Evolutionary conservation across 257 asterid species (phyloP).

Genomic region (Lithospermum erythrorhizon): DNA sequence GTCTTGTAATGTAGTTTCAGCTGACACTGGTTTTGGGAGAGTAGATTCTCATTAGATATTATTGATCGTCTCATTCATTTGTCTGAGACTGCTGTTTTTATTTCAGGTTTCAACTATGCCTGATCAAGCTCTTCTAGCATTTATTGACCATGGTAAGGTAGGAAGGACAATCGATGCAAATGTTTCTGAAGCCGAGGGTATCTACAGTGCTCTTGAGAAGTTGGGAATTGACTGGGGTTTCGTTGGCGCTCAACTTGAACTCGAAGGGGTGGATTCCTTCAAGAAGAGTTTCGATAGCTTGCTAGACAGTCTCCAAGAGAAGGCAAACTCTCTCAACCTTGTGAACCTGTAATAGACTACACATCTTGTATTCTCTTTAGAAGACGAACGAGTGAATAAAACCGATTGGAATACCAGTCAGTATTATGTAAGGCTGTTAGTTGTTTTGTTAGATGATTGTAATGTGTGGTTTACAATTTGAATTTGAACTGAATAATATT

Average conservation of each 20-base stretch:
- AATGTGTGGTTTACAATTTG: neutral
- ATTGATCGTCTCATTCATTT: neutral
- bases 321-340: slow-evolving; percentile 79
- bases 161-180: slow-evolving; percentile 92
- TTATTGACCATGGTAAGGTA: slow-evolving; percentile 78
- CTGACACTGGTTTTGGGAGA: neutral
- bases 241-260: slow-evolving; percentile 84
- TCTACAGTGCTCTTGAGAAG: slow-evolving; percentile 82
- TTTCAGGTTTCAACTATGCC: slow-evolving; percentile 98
- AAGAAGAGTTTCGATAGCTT: slow-evolving; percentile 94
- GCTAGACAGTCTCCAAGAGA: slow-evolving; percentile 93
- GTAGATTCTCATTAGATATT: neutral
- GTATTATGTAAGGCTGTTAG: neutral
- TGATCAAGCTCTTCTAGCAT: slow-evolving; percentile 96
- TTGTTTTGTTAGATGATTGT: neutral
- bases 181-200: slow-evolving; percentile 79
- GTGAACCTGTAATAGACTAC: slow-evolving; percentile 35
- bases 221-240: slow-evolving; percentile 83
- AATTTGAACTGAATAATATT: neutral
- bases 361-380: slow-evolving; percentile 1
- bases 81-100: neutral
- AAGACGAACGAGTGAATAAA: slow-evolving; percentile 23
- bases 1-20: slow-evolving; percentile 15
- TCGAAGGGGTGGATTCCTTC: slow-evolving; percentile 93
- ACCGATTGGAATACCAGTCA: slow-evolving; percentile 5